Percentiles rank a stretch among this genome's conserved stretches.
phyloP scores from a whole-genome alignment of 441 rosid species.

The Pelargonium myrrhifolium region DNA sequence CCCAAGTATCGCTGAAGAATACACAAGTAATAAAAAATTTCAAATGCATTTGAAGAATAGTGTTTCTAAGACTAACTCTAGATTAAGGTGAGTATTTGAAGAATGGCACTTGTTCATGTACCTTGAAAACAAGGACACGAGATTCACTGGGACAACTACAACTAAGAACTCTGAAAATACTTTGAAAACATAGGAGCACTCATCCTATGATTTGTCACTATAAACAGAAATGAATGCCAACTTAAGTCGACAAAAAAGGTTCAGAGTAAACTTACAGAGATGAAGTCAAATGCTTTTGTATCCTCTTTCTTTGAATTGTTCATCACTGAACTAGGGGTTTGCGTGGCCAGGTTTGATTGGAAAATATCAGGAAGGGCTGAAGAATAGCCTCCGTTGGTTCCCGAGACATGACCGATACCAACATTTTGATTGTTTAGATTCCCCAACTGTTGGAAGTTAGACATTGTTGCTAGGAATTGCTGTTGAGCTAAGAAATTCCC shows the following conservation, averaged over 20 bases:
- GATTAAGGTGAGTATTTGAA: too few species aligned
- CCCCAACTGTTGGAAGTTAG: slow-evolving; percentile 66
- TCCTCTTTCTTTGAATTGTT: slow-evolving; percentile 76
- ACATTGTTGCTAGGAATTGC: slow-evolving; percentile 67
- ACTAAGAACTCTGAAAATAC: neutral
- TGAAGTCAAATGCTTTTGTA: slow-evolving; percentile 87
- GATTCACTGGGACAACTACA: neutral
- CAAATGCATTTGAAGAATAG: too few species aligned
- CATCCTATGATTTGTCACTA: neutral
- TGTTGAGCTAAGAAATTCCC: slow-evolving; percentile 69
- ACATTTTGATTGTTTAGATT: slow-evolving; percentile 46
- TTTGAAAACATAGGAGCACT: neutral
- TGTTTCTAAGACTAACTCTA: too few species aligned
- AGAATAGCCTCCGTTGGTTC: slow-evolving; percentile 37
- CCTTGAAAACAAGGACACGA: too few species aligned
- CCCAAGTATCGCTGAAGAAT: too few species aligned
- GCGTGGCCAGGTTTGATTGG: slow-evolving; percentile 58
- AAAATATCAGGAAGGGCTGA: slow-evolving; percentile 77
- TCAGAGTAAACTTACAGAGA: slow-evolving; percentile 59
- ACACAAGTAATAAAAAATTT: too few species aligned
- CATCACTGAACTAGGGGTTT: slow-evolving; percentile 47
- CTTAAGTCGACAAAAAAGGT: slow-evolving; percentile 9
- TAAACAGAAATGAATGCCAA: slow-evolving; percentile 1
- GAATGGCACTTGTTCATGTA: too few species aligned
- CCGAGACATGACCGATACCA: slow-evolving; percentile 29